Conservation (phyloP, 2,329 filamentous ascomycete genomes). For the Apiospora aurea region DNA sequence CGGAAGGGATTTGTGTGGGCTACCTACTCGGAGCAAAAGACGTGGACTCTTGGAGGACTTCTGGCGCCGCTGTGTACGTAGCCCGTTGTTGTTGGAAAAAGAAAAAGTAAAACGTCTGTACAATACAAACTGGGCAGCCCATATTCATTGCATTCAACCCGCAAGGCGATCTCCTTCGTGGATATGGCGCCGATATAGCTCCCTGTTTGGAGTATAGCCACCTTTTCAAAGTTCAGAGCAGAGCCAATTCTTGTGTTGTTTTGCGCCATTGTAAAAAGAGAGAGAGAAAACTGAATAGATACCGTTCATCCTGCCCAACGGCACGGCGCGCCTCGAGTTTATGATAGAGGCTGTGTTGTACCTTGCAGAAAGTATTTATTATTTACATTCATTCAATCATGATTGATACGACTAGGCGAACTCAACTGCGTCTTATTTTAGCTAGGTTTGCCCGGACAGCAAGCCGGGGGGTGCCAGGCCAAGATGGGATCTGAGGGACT, state of each 20-base stretch:
- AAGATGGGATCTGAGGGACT: no score
- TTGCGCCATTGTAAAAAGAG: background rate
- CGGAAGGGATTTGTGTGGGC: slow-evolving; percentile 6
- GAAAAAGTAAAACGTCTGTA: slow-evolving; percentile 24
- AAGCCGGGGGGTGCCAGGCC: no score
- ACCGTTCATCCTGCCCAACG: slow-evolving; percentile 24
- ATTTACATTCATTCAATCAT: background rate
- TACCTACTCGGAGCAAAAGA: slow-evolving; percentile 3
- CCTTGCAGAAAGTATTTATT: background rate
- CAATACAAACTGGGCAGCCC: slow-evolving; percentile 26
- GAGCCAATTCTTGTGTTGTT: slow-evolving; percentile 23
- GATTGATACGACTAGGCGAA: background rate
- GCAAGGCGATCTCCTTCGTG: slow-evolving; percentile 8
- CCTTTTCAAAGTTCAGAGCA: slow-evolving; percentile 8
- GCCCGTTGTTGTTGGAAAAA: background rate
- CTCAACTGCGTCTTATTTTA: background rate
- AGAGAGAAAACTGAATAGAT: slow-evolving; percentile 27
- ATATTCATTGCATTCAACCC: slow-evolving; percentile 23
- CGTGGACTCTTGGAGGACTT: slow-evolving; percentile 15
- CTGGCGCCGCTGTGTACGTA: slow-evolving; percentile 7
- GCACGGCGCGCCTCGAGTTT: background rate
- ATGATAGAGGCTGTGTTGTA: background rate
- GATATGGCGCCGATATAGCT: slow-evolving; percentile 17
- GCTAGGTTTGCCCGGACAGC: background rate
- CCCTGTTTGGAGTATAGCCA: slow-evolving; percentile 6